These are phyloP conservation scores for Tricladium varicosporioides DNA, from an alignment of 2,329 filamentous ascomycete species.

Conservation along the genomic window DNA sequence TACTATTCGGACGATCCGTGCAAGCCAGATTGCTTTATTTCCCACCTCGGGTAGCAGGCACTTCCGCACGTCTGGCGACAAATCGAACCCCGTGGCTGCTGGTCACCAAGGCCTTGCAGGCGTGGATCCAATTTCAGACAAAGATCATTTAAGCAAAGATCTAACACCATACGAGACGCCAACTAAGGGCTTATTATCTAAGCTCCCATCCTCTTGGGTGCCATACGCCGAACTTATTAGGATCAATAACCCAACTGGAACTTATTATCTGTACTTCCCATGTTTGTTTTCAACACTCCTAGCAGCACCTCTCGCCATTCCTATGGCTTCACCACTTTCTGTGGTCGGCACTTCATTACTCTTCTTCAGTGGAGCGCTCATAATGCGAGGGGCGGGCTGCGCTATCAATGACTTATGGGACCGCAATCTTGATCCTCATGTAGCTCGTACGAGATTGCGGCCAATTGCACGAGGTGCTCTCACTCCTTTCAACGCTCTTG, in stretches of 20 bases:
- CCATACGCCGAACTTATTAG: constrained; percentile 82
- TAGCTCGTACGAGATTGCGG: constrained; percentile 71
- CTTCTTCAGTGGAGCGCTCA: constrained; percentile 72
- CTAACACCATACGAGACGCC: constrained; percentile 59
- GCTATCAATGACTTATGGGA: constrained; percentile 92
- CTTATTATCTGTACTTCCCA: constrained; percentile 83
- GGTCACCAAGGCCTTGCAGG: background rate
- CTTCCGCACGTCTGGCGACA: background rate
- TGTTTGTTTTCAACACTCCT: constrained; percentile 82
- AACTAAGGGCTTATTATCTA: constrained; percentile 66
- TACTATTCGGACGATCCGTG: background rate
- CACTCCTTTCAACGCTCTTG: constrained; percentile 66
- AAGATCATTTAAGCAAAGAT: constrained; percentile 2
- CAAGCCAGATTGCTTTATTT: no score
- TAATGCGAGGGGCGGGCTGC: constrained; percentile 87
- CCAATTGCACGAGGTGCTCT: constrained; percentile 80
- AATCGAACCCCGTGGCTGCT: background rate
- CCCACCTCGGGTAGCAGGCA: background rate
- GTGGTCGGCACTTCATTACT: constrained; percentile 65
- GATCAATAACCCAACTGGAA: constrained; percentile 77
- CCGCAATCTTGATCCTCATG: constrained; percentile 79
- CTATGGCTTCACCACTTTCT: constrained; percentile 57
- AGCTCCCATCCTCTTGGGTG: constrained; percentile 66
- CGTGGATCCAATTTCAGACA: background rate
- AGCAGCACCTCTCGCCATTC: constrained; percentile 66